phyloP scores from a whole-genome alignment of 108 stramenopile species.

The Nitzschia palea region DNA sequence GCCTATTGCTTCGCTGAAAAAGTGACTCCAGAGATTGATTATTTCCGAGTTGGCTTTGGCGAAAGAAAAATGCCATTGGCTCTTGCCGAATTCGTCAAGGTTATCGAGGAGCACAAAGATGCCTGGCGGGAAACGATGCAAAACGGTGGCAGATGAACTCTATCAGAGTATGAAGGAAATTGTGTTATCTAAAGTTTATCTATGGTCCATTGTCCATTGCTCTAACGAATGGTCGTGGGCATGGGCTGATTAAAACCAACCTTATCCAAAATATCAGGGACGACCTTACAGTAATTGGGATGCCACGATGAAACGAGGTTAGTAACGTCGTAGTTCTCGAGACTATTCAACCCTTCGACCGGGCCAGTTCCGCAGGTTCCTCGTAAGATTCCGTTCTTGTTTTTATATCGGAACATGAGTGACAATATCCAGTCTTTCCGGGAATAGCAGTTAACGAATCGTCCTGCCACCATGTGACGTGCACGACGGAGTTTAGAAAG shows the following conservation, averaged over 20 bases:
- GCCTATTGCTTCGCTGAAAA: conserved; percentile 65
- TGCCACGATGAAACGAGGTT: conserved; percentile 47
- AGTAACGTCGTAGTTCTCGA: conserved; percentile 65
- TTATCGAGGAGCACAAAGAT: conserved; percentile 47
- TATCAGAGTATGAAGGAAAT: not conserved
- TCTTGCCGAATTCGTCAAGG: conserved; percentile 47
- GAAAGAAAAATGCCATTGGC: conserved; percentile 59
- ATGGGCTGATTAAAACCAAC: conserved; percentile 28
- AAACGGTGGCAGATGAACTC: not conserved
- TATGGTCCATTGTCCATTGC: not conserved
- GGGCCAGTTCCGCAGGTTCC: conserved; percentile 5
- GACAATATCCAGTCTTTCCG: conserved; percentile 80
- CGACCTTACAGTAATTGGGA: conserved; percentile 46
- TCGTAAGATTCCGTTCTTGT: conserved; percentile 14
- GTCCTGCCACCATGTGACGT: conserved; percentile 77
- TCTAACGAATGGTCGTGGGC: not conserved
- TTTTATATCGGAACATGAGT: conserved; percentile 53
- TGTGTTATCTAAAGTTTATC: no score
- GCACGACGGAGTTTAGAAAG: conserved; percentile 2
- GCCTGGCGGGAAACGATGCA: conserved; percentile 34
- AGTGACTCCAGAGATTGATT: conserved; percentile 32
- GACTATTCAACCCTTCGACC: conserved; percentile 38
- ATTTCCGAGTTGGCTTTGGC: conserved; percentile 78
- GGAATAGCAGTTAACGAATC: conserved; percentile 83
- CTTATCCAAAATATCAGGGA: conserved; percentile 51